A percentile compares a stretch with the other conserved stretches of the same genome.
Evolutionary conservation across 805 yeast genomes (phyloP).

Genomic region (Candida ficus): DNA sequence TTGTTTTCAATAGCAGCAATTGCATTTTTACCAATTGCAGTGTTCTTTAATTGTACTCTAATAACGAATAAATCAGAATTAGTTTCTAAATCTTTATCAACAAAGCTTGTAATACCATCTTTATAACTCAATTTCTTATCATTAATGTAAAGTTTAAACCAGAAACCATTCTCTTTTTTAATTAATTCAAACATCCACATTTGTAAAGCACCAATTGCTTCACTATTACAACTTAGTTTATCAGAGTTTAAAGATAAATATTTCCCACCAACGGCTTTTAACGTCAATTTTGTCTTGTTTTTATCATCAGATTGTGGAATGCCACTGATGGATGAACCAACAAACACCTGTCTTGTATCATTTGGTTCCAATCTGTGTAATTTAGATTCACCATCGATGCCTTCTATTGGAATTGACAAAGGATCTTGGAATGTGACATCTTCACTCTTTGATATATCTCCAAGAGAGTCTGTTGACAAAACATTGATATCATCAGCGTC

Average conservation of each 20-base stretch:
- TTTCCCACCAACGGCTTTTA: conserved; percentile 26
- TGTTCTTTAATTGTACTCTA: conserved; percentile 18
- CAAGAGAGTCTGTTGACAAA: conserved; percentile 1
- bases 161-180: background rate
- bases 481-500: background rate
- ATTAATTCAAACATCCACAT: conserved; percentile 21
- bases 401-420: background rate
- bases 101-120: background rate
- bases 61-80: conserved; percentile 10
- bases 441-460: background rate
- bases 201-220: conserved; percentile 30
- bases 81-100: background rate
- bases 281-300: conserved; percentile 17
- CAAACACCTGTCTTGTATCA: conserved; percentile 29
- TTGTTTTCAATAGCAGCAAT: conserved; percentile 8
- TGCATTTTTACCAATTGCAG: conserved; percentile 10
- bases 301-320: conserved; percentile 5
- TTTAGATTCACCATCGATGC: background rate
- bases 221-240: conserved; percentile 22
- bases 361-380: conserved; percentile 26
- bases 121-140: conserved; percentile 10
- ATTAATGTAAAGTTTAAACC: conserved; percentile 10
- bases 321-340: conserved; percentile 15
- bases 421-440: background rate
- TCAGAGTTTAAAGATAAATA: conserved; percentile 21